Evolutionary conservation across 2,329 filamentous ascomycete species (phyloP), one percentile per base, ranked within the genome.

Genomic region (Colletotrichum caudatum): DNA sequence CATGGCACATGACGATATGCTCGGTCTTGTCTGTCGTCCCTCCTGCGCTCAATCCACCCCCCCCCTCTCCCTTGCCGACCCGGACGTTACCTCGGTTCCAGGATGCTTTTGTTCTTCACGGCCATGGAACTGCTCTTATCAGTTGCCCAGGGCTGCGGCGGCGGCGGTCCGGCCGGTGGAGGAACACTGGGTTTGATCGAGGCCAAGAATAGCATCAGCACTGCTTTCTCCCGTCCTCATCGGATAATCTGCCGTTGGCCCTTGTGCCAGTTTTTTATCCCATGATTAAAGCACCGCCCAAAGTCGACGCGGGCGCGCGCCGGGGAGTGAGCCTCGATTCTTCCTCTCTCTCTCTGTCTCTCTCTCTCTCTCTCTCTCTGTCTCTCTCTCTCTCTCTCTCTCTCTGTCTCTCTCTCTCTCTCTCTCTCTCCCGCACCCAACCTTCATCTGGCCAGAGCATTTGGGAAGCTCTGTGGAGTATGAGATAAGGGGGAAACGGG

Each of bases 141-240:
- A 41, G 29, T 65, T 60, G 41, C 54, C 44, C 23, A 26, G 58
- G 69, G 53, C 48, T 23, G 29, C 23, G 39, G 6, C 29, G 37
- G 4, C n/a, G 35, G 35, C 8, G 35, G 35, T 37, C 35, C 23
- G 23, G 50, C 18, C n/a, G 29, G 29, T 29, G 29, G 29, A 29
- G 35, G 20, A 20, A 46, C n/a, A 54, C 44, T 61, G 26, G 46
- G 35, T 46, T 54, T 29, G 53, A 54, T 53, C 37, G 29, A 5
- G 23, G 26, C 64, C 69, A 71, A 69, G 35, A 69, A 71, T 71
- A 71, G 69, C 58, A 71, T 29, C 53, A 53, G 20, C 51, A 44
- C 44, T 35, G 69, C 57, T 18, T 39, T 37, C 33, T 67, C 26
- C 29, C 37, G 29, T 39, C 33, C 39, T 71, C 65, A 48, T 69